Conservation (phyloP, 1,139 yeast genomes). For the Candida sanyaensis region DNA sequence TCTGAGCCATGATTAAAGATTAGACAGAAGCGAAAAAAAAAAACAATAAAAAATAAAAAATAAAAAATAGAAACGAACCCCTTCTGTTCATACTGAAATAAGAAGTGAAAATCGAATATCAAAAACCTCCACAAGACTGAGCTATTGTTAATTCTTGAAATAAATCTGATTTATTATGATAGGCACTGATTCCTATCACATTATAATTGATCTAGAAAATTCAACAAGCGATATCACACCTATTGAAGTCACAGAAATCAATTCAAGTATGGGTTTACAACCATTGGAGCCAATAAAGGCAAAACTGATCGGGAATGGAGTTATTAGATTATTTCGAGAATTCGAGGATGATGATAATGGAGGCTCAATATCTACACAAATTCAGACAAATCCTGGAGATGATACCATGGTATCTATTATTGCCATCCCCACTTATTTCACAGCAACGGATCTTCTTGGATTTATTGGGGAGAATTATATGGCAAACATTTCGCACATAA, state of each 20-base stretch:
- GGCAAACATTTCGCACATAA: conserved; percentile 65
- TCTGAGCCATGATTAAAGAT: too few species aligned
- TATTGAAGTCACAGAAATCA: conserved; percentile 30
- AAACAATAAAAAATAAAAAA: not conserved
- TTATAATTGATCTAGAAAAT: conserved; percentile 28
- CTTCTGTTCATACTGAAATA: too few species aligned
- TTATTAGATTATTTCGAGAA: conserved; percentile 66
- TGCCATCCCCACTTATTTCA: conserved; percentile 85
- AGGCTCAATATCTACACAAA: conserved; percentile 4
- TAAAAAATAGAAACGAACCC: not conserved
- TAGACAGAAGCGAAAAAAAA: not conserved
- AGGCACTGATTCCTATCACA: conserved; percentile 47
- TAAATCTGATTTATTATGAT: conserved; percentile 27
- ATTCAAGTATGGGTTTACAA: conserved; percentile 15
- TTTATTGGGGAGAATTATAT: conserved; percentile 67
- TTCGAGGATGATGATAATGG: conserved; percentile 25
- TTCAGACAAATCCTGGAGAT: conserved; percentile 38
- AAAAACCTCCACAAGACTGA: not conserved
- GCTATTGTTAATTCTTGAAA: not conserved
- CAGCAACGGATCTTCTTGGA: conserved; percentile 81
- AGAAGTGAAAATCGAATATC: not conserved
- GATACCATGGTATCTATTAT: conserved; percentile 73
- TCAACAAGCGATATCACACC: conserved; percentile 7
- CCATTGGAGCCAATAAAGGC: conserved; percentile 55
- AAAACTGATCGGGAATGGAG: conserved; percentile 68